Percentiles rank a stretch among this genome's conserved stretches.
phyloP scores from a whole-genome alignment of 73 alveolate genomes.

The Stentor coeruleus region DNA sequence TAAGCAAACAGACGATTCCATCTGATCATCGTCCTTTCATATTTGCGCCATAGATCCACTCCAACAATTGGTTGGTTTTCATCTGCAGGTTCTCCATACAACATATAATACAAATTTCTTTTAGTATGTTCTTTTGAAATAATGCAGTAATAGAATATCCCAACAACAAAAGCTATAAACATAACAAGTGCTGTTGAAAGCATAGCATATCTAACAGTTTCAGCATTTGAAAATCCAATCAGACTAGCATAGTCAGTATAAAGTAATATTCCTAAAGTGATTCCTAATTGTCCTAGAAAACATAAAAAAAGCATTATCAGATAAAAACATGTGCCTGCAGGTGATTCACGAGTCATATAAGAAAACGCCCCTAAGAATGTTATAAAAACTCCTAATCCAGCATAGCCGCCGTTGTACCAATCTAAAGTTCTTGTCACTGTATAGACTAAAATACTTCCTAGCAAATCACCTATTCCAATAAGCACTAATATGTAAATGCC shows the following conservation, averaged over 20 bases:
- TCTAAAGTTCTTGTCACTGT: background rate
- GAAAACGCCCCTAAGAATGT: background rate
- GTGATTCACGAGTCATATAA: background rate
- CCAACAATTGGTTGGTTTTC: background rate
- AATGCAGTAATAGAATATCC: background rate
- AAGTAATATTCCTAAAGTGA: background rate
- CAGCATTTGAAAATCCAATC: background rate
- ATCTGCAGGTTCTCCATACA: constrained; percentile 1
- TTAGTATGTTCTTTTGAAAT: background rate
- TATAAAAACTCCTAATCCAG: background rate
- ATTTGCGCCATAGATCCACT: background rate
- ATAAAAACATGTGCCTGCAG: background rate
- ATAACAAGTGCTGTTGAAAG: background rate
- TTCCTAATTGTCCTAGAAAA: constrained; percentile 9
- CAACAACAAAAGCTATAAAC: background rate
- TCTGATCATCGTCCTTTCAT: background rate
- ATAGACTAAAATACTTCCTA: background rate
- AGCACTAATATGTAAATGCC: background rate
- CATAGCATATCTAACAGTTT: constrained; percentile 14
- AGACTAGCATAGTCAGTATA: background rate
- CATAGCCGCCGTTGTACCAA: constrained; percentile 16
- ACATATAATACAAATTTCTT: background rate
- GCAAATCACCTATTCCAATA: background rate
- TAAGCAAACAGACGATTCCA: constrained; percentile 1
- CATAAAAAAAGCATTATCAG: background rate